Percentiles rank a stretch among this genome's conserved stretches.
Evolutionary conservation across 257 asterid genomes (phyloP).

Genomic region (Orobanche coerulescens): DNA sequence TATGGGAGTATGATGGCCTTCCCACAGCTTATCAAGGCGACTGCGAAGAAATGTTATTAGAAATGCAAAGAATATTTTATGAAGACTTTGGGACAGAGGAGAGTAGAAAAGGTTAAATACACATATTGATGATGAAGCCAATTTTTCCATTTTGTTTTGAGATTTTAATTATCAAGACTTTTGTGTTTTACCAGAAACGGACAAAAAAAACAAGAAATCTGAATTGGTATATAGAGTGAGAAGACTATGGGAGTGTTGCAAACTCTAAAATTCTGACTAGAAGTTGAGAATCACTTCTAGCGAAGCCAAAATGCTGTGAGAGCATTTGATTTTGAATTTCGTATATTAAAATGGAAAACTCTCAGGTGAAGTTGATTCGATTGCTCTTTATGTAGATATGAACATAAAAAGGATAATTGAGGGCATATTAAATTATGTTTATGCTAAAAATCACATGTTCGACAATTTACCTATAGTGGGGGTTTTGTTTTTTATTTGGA

Average conservation of each 20-base stretch:
- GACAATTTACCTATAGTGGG: not conserved
- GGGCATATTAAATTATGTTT: not conserved
- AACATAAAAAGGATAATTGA: not conserved
- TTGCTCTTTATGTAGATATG: not conserved
- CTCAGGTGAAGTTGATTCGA: not conserved
- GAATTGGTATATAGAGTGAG: not conserved
- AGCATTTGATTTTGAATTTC: slow-evolving; percentile 5
- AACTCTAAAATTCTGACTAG: not conserved
- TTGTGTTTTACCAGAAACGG: not conserved
- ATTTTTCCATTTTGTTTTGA: not conserved
- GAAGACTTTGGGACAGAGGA: slow-evolving; percentile 61
- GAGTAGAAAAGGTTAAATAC: slow-evolving; percentile 37
- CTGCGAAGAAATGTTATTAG: slow-evolving; percentile 74
- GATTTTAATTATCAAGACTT: not conserved
- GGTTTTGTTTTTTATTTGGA: not conserved
- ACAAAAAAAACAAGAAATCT: not conserved
- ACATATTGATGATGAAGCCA: not conserved
- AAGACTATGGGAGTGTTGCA: not conserved
- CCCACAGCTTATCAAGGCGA: slow-evolving; percentile 61
- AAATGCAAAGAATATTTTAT: slow-evolving; percentile 85
- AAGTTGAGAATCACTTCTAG: not conserved
- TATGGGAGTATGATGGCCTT: slow-evolving; percentile 90
- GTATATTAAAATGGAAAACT: not conserved
- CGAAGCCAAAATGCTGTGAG: slow-evolving; percentile 3
- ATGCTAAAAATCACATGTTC: not conserved